These are phyloP conservation scores for Talaromyces sp. DNA, from an alignment of 2,329 filamentous ascomycete genomes.

Conservation along the genomic window DNA sequence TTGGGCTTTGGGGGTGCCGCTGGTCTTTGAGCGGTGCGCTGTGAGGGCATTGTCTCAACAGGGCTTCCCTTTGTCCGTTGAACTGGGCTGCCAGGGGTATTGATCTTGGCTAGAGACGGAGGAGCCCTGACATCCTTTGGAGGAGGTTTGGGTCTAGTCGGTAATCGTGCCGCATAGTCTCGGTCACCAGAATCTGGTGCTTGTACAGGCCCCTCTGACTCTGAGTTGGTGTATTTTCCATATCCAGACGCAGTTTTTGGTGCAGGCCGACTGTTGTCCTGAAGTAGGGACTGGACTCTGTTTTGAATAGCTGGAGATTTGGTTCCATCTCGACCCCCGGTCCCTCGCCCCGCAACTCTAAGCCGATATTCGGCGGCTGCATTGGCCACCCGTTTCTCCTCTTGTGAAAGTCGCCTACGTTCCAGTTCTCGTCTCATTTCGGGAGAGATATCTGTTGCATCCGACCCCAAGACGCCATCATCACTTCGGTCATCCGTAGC, in stretches of 20 bases:
- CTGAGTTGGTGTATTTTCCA: constrained; percentile 69
- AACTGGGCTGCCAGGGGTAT: background rate
- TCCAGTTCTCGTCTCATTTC: constrained; percentile 90
- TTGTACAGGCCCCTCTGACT: constrained; percentile 38
- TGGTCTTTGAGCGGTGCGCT: constrained; percentile 41
- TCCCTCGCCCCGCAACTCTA: constrained; percentile 60
- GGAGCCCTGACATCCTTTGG: constrained; percentile 20
- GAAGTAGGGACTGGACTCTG: constrained; percentile 75
- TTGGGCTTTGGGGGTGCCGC: constrained; percentile 58
- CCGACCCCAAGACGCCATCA: constrained; percentile 61
- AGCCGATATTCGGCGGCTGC: constrained; percentile 84
- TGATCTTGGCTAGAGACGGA: constrained; percentile 8
- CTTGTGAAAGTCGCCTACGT: constrained; percentile 70
- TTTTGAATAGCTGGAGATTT: constrained; percentile 83
- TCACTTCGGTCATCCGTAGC: constrained; percentile 64
- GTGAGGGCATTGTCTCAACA: constrained; percentile 13
- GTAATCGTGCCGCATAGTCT: constrained; percentile 15
- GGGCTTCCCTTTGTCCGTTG: background rate
- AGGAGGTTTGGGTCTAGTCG: constrained; percentile 20
- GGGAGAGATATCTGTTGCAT: constrained; percentile 69
- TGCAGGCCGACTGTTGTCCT: constrained; percentile 64
- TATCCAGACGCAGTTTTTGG: constrained; percentile 80
- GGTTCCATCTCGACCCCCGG: constrained; percentile 47
- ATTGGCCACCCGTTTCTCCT: constrained; percentile 83
- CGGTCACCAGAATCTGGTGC: constrained; percentile 23